Evolutionary conservation across 208 protist genomes (phyloP).

Genomic region (Leishmania aethiopica): DNA sequence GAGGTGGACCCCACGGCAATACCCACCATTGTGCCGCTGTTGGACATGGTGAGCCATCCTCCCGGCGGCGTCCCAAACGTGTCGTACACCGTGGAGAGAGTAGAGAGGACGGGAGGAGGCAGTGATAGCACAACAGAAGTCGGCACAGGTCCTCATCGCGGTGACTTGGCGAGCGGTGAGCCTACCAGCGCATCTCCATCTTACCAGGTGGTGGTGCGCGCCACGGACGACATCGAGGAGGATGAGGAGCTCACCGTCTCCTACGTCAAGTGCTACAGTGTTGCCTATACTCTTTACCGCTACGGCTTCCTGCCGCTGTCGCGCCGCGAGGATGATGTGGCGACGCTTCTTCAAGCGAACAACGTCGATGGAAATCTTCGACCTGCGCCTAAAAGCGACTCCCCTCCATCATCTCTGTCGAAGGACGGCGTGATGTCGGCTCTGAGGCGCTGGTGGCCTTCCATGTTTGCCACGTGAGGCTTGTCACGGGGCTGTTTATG

Average conservation of each 20-base stretch:
- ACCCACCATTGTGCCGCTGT: conserved; percentile 51
- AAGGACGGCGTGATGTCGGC: neutral
- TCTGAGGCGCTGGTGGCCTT: conserved; percentile 7
- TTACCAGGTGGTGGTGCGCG: conserved; percentile 45
- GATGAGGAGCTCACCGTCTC: conserved; percentile 55
- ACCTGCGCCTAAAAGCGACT: neutral
- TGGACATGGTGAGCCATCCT: conserved; percentile 62
- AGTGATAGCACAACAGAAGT: neutral
- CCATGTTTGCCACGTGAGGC: neutral
- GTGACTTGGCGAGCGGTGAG: neutral
- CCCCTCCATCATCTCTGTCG: neutral
- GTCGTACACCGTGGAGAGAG: conserved; percentile 30
- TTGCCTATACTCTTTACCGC: conserved; percentile 70
- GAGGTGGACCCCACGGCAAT: conserved; percentile 43
- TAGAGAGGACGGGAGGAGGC: neutral
- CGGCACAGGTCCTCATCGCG: neutral
- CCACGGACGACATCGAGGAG: conserved; percentile 37
- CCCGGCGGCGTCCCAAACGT: conserved; percentile 47
- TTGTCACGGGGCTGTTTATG: neutral
- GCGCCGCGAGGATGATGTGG: conserved; percentile 42
- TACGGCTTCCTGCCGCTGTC: conserved; percentile 62
- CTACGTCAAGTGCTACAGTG: conserved; percentile 60
- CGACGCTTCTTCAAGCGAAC: conserved; percentile 20
- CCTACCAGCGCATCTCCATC: neutral
- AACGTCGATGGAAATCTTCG: conserved; percentile 5